Conservation (phyloP, 768 basidiomycete species). For the Suillus sp. region DNA sequence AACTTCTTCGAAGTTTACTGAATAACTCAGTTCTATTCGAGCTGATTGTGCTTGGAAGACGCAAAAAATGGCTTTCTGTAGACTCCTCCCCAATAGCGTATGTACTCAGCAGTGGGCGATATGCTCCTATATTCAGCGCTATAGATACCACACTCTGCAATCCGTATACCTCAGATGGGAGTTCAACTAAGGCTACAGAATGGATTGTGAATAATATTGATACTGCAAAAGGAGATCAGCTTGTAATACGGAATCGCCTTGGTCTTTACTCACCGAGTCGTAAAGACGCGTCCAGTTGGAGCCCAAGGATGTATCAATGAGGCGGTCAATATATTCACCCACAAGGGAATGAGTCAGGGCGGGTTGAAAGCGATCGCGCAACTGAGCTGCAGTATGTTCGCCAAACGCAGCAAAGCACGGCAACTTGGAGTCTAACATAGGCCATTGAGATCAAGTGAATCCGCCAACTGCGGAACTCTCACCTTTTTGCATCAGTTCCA, state of each 20-base stretch:
- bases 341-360: slow-evolving; percentile 82
- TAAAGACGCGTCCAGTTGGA: slow-evolving; percentile 96
- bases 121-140: slow-evolving; percentile 5
- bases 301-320: slow-evolving; percentile 88
- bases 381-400: slow-evolving; percentile 83
- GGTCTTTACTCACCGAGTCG: slow-evolving; percentile 70
- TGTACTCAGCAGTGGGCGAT: neutral
- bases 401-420: slow-evolving; percentile 92
- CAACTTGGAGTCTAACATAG: slow-evolving; percentile 70
- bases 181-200: slow-evolving; percentile 49
- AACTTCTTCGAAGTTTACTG: neutral
- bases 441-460: slow-evolving; percentile 16
- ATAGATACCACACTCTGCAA: slow-evolving; percentile 1
- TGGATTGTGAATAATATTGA: slow-evolving; percentile 93
- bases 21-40: neutral
- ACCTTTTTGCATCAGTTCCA: slow-evolving; percentile 99
- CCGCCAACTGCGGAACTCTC: slow-evolving; percentile 16
- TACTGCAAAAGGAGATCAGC: slow-evolving; percentile 50
- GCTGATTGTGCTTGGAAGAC: neutral
- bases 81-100: neutral
- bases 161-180: neutral
- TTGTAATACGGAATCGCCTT: neutral
- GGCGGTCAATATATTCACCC: slow-evolving; percentile 84
- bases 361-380: slow-evolving; percentile 94
- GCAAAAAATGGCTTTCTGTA: neutral